Conservation (phyloP, 2,329 filamentous ascomycete genomes). For the Pestalotiopsis sp. region DNA sequence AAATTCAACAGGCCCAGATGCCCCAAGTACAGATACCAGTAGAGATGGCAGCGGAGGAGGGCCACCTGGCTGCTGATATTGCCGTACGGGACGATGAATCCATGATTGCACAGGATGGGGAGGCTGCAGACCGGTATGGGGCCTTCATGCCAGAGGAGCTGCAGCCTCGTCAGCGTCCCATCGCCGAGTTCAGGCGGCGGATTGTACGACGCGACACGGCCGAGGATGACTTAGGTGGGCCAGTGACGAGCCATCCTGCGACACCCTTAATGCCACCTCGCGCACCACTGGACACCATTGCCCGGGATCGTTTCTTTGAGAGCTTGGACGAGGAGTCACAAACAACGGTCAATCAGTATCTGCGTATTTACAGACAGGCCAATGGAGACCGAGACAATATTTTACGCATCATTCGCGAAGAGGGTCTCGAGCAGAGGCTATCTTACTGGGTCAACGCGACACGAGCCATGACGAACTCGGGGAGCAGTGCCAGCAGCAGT, state of each 20-base stretch:
- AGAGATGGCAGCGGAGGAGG: conserved; percentile 13
- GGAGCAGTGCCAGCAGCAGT: conserved; percentile 7
- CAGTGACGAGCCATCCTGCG: neutral
- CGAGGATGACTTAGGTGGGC: neutral
- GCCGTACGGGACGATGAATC: conserved; percentile 15
- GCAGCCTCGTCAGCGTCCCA: conserved; percentile 23
- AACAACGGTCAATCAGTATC: conserved; percentile 44
- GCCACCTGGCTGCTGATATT: conserved; percentile 2
- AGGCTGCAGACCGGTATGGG: neutral
- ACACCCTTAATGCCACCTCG: neutral
- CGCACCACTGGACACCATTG: neutral
- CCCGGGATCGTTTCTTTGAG: neutral
- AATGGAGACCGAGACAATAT: conserved; percentile 62
- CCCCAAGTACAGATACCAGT: conserved; percentile 9
- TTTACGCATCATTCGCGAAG: conserved; percentile 61
- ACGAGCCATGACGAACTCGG: conserved; percentile 30
- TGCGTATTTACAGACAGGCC: conserved; percentile 61
- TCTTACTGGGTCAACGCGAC: conserved; percentile 62
- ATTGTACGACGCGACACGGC: conserved; percentile 25
- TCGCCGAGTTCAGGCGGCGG: conserved; percentile 28
- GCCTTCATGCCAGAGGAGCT: neutral
- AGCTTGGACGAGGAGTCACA: conserved; percentile 17
- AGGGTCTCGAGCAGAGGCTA: conserved; percentile 60
- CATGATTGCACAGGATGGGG: neutral
- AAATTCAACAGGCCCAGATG: neutral